Percentiles rank a stretch among this genome's conserved stretches.
phyloP scores from a whole-genome alignment of 805 yeast species.

The Ogataea populi-albae region DNA sequence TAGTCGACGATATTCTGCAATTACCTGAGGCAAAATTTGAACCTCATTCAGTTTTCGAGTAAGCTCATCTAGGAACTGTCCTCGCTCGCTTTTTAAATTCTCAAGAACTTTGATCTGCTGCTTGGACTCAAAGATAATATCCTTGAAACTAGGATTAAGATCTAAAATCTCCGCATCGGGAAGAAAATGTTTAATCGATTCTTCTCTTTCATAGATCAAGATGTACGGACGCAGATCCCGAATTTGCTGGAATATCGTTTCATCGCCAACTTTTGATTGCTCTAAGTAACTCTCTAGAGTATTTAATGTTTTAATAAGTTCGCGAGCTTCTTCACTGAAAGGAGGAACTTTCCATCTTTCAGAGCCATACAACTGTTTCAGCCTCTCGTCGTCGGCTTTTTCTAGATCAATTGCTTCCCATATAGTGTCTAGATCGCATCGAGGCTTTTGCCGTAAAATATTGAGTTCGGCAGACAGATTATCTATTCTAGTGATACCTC shows the following conservation, averaged over 20 bases:
- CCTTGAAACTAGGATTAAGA: slow-evolving; percentile 33
- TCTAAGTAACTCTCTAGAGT: slow-evolving; percentile 47
- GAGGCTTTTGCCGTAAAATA: slow-evolving; percentile 39
- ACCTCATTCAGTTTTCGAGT: slow-evolving; percentile 45
- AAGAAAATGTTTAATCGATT: slow-evolving; percentile 32
- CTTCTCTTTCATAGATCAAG: slow-evolving; percentile 34
- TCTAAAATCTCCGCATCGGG: slow-evolving; percentile 40
- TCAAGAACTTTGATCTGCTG: slow-evolving; percentile 30
- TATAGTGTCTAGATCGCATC: slow-evolving; percentile 43
- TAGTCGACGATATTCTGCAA: slow-evolving; percentile 25
- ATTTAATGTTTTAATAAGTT: slow-evolving; percentile 37
- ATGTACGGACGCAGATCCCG: slow-evolving; percentile 46
- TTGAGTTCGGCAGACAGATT: slow-evolving; percentile 45
- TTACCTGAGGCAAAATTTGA: slow-evolving; percentile 51
- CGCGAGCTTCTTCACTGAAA: slow-evolving; percentile 44
- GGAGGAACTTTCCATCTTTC: slow-evolving; percentile 50
- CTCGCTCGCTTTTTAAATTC: slow-evolving; percentile 37
- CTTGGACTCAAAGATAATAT: slow-evolving; percentile 36
- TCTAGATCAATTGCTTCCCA: slow-evolving; percentile 48
- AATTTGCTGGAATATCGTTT: slow-evolving; percentile 45
- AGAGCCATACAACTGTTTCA: slow-evolving; percentile 52
- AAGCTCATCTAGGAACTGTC: slow-evolving; percentile 39
- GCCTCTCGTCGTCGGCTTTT: slow-evolving; percentile 49
- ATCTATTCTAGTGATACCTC: slow-evolving; percentile 48
- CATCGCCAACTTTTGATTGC: slow-evolving; percentile 65